Conservation (phyloP, 352 stramenopile genomes). For the Globisporangium camurandrum region DNA sequence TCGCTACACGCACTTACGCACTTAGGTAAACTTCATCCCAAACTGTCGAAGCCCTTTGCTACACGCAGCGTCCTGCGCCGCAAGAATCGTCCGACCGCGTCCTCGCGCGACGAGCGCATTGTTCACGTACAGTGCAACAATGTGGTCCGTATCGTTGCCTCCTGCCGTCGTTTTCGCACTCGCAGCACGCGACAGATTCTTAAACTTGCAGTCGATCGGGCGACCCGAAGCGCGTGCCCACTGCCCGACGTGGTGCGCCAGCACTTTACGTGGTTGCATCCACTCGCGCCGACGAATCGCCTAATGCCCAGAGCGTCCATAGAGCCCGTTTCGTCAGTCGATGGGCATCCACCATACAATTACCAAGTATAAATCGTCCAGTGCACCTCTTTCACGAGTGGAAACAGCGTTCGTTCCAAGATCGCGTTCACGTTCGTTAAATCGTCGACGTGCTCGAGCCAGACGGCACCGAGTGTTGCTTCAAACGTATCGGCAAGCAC, state of each 20-base stretch:
- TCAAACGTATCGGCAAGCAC: slow-evolving; percentile 80
- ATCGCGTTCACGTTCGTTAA: slow-evolving; percentile 55
- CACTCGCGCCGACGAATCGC: slow-evolving; percentile 73
- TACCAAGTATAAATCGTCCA: not conserved
- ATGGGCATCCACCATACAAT: not conserved
- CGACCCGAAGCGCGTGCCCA: slow-evolving; percentile 29
- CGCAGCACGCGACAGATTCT: slow-evolving; percentile 20
- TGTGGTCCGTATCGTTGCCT: slow-evolving; percentile 25
- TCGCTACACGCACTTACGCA: too few species aligned
- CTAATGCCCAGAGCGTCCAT: slow-evolving; percentile 9
- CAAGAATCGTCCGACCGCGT: slow-evolving; percentile 52
- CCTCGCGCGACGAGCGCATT: slow-evolving; percentile 48
- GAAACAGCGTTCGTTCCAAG: slow-evolving; percentile 55
- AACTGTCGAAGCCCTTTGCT: slow-evolving; percentile 55
- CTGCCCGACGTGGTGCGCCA: slow-evolving; percentile 49
- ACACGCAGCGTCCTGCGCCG: slow-evolving; percentile 68
- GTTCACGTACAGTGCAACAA: slow-evolving; percentile 66
- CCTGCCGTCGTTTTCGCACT: slow-evolving; percentile 4
- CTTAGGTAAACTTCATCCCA: slow-evolving; percentile 43
- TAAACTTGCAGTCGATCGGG: slow-evolving; percentile 46
- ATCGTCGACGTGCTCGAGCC: slow-evolving; percentile 57
- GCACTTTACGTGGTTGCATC: slow-evolving; percentile 73
- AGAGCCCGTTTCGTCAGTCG: not conserved
- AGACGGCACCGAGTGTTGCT: slow-evolving; percentile 66
- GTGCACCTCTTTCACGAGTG: slow-evolving; percentile 46